Evolutionary conservation across 768 basidiomycete species (phyloP), one percentile per base, ranked within the genome.

Genomic region (Lentinula sp.): DNA sequence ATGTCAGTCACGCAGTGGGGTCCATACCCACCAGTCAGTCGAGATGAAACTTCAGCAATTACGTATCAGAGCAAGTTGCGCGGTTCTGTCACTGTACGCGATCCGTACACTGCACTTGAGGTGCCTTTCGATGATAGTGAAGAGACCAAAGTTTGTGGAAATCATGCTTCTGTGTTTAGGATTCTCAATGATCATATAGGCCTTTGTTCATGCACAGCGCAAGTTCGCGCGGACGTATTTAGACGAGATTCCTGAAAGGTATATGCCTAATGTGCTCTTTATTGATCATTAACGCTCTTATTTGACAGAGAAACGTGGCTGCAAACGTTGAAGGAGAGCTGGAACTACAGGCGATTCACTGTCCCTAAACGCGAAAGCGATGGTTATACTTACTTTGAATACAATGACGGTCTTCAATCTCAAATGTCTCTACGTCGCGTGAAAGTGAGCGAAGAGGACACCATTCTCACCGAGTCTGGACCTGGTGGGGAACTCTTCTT

Each of bases 401-500:
- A 57, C 39, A 57, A 57, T 18, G 39, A 57, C 23, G 55, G 55
- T 42, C 55, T 57, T 42, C 55, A 57, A 23, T 57, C 55, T 42
- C 55, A 57, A 15, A 6, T 57, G 37, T 42, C 55, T 23, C 41
- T 57, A 8, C 41, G 41, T 42, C 55, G 55, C 10, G 55, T 57
- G 15, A 57, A 57, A 43, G 13, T 23, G 23, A 39, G 55, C n/a
- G 37, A 57, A 13, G 55, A 57, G 41, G 55, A 57, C 41, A 57
- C 55, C 39, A 42, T 57, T 18, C 55, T 57, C 12, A 57, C 55
- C 15, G 55, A 57, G 15, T 57, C 55, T n/a, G 55, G 55, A 39
- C 55, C 55, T 15, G 55, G 55, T 18, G 55, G 55, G 7, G 55
- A 57, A 28, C 55, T 57, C 37, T 57, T 57, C 20, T 57, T 57